phyloP scores from a whole-genome alignment of 768 basidiomycete species.

The Leccinum sublutescens region DNA sequence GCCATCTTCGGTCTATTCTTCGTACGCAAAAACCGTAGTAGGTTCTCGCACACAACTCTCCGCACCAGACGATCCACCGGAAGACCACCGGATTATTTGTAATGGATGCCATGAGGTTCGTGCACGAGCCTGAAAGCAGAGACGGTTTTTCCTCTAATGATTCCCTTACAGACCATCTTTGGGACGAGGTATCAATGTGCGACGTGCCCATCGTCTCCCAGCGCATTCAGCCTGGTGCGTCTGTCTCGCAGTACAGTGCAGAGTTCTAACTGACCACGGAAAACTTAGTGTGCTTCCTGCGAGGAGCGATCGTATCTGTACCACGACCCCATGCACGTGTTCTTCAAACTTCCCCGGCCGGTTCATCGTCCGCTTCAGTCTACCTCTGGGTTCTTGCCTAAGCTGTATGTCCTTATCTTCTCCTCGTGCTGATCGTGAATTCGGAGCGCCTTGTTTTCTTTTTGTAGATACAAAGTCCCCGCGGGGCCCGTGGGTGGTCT shows the following conservation, averaged over 20 bases:
- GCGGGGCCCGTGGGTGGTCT: slow-evolving; percentile 52
- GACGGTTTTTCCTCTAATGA: background rate
- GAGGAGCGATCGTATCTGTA: slow-evolving; percentile 73
- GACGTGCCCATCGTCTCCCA: slow-evolving; percentile 76
- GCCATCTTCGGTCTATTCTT: slow-evolving; percentile 57
- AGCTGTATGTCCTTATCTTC: slow-evolving; percentile 46
- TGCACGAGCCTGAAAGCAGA: slow-evolving; percentile 1
- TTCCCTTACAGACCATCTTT: slow-evolving; percentile 54
- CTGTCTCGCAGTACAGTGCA: background rate
- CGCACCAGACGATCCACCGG: slow-evolving; percentile 29
- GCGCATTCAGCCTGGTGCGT: slow-evolving; percentile 68
- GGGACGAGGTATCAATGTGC: slow-evolving; percentile 89
- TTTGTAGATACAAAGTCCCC: slow-evolving; percentile 58
- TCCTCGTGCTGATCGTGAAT: background rate
- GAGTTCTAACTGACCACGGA: background rate
- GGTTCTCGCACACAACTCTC: slow-evolving; percentile 42
- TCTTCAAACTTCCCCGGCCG: slow-evolving; percentile 83
- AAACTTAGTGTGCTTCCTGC: slow-evolving; percentile 70
- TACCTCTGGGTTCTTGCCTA: slow-evolving; percentile 61
- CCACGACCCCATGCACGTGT: slow-evolving; percentile 84
- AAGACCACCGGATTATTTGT: slow-evolving; percentile 62
- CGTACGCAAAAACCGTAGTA: slow-evolving; percentile 68
- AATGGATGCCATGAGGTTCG: slow-evolving; percentile 59
- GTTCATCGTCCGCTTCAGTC: slow-evolving; percentile 62
- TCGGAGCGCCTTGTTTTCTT: slow-evolving; percentile 5